Evolutionary conservation across 352 stramenopile genomes (phyloP).

Genomic region (Peronospora farinosa): DNA sequence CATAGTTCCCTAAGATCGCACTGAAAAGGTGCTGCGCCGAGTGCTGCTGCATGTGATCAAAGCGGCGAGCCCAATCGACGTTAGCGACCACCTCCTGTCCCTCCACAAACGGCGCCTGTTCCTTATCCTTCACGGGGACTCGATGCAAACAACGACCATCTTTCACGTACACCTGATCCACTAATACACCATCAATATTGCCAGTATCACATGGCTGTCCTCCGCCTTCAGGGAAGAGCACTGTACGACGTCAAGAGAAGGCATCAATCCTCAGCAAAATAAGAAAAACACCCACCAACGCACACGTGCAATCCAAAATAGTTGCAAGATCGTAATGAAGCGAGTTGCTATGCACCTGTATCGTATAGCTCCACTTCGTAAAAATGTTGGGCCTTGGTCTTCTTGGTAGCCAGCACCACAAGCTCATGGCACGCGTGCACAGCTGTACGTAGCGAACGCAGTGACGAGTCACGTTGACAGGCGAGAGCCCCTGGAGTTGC

Average conservation of each 20-base stretch:
- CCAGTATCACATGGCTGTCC: constrained; percentile 84
- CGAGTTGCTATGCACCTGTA: constrained; percentile 30
- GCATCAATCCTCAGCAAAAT: constrained; percentile 7
- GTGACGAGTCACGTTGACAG: constrained; percentile 61
- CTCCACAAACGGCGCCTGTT: constrained; percentile 29
- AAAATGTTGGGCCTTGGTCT: constrained; percentile 31
- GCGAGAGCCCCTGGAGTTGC: constrained; percentile 45
- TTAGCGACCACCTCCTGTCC: constrained; percentile 45
- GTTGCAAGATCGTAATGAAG: neutral
- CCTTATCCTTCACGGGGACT: constrained; percentile 23
- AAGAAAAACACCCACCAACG: neutral
- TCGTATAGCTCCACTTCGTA: constrained; percentile 66
- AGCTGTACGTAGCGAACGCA: constrained; percentile 41
- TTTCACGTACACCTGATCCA: constrained; percentile 61
- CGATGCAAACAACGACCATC: constrained; percentile 62
- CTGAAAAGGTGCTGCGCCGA: constrained; percentile 85
- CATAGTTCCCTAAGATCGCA: constrained; percentile 70
- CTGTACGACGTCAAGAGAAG: constrained; percentile 14
- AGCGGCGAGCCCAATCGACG: constrained; percentile 72
- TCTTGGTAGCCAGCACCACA: constrained; percentile 27
- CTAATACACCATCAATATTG: constrained; percentile 35
- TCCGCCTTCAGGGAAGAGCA: constrained; percentile 84
- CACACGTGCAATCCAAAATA: neutral
- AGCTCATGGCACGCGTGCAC: constrained; percentile 38
- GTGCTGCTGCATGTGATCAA: constrained; percentile 88